Base-by-base conservation (phyloP, 805 yeast species). In the Metschnikowia kunwiensis region DNA sequence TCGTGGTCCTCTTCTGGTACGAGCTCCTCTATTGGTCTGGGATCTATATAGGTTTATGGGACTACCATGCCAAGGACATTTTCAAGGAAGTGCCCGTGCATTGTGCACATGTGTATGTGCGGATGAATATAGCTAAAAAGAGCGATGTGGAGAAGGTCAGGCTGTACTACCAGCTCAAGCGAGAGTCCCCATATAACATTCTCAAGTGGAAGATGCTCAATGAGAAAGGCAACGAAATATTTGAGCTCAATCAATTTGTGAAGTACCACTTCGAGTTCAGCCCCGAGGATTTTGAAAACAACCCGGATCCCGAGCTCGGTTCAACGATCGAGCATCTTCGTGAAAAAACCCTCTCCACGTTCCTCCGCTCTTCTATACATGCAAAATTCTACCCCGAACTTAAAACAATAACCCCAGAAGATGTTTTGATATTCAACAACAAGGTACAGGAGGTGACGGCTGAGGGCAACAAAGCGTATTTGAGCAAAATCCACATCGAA, bases 1-100 rank as follows among this genome's bases (percentile, higher is more conserved):
- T 49, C 30, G 36, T 44, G 22, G 22, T 43, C 6, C 47, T 54
- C 7, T 24, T 55, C 22, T 51, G 63, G 22, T 72, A 72, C 45
- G 74, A 74, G 36, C 40, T 54, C 1, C 43, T 70, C 10, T 69
- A 70, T 52, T 61, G 69, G 59, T 40, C 63, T 19, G 78, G 78
- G 1, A 60, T 71, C 2, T 57, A 57, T 40, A 48, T 70, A 5
- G 57, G 57, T 1, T 42, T 63, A 5, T 74, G 78, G 79, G 71
- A 71, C 19, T 62, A 71, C 43, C 72, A 72, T 38, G 77, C 77
- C 11, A 72, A 75, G 46, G 83, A 80, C 36, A 74, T 77, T 17
- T 82, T 82, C 54, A 69, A 72, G n/a, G 84, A 82, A 29, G 73
- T 77, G 17, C 93, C 91, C 0, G 79, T 80, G 6, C 91, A 82